Conservation (phyloP, 139 green algal genomes). For the Chlorella sorokiniana region DNA sequence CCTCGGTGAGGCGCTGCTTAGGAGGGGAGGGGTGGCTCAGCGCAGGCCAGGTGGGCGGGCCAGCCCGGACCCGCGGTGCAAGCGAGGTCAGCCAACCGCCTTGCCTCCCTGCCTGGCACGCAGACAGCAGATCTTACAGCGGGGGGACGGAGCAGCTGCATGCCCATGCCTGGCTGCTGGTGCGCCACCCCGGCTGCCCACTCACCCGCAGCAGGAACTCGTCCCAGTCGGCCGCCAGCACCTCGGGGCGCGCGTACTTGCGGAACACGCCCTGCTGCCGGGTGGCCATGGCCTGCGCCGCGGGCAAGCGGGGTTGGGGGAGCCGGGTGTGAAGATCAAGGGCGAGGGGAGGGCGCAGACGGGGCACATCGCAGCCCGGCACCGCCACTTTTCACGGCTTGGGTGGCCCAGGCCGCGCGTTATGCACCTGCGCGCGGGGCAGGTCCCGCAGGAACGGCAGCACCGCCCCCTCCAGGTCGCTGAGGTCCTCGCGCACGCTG, state of each 20-base stretch:
- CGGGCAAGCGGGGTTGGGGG: not conserved
- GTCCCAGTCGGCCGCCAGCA: slow-evolving; percentile 19
- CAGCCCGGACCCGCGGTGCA: too few species aligned
- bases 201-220: slow-evolving; percentile 22
- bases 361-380: not conserved
- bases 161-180: too few species aligned
- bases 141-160: too few species aligned
- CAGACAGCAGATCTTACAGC: too few species aligned
- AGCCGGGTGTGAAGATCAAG: not conserved
- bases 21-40: not conserved
- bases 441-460: slow-evolving; percentile 28
- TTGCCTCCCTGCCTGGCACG: too few species aligned
- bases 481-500: slow-evolving; percentile 17
- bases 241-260: not conserved
- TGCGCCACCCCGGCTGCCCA: not conserved
- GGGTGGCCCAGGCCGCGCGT: not conserved
- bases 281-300: slow-evolving; percentile 2
- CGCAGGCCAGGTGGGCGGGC: not conserved
- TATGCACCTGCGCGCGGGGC: slow-evolving; percentile 10
- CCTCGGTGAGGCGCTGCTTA: not conserved
- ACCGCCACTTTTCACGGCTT: too few species aligned
- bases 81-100: too few species aligned
- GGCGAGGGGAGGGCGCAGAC: not conserved
- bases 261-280: slow-evolving; percentile 11
- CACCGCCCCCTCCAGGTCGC: slow-evolving; percentile 22